Conservation (phyloP, 139 green algal species). For the Coelastrella sp. region DNA sequence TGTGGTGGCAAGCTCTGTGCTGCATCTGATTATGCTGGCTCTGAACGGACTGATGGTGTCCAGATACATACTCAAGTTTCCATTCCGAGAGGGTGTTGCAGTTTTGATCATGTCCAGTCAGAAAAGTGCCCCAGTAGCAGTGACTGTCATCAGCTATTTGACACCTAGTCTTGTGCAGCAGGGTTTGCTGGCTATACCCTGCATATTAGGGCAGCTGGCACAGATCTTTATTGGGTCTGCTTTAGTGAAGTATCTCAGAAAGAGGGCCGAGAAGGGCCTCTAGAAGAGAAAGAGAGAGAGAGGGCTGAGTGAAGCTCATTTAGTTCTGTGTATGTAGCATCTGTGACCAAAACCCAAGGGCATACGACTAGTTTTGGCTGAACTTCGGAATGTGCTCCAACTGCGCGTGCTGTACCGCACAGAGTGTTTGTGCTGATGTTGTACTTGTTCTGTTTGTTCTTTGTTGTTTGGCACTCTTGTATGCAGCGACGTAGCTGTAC, state of each 20-base stretch:
- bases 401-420: no score
- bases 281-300: no score
- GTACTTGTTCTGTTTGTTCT: no score
- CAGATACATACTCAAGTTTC: constrained; percentile 54
- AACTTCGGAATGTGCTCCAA: no score
- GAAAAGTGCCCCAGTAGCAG: constrained; percentile 59
- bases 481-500: no score
- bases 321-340: background rate
- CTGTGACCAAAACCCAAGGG: background rate
- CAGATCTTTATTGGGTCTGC: constrained; percentile 64
- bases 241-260: constrained; percentile 40
- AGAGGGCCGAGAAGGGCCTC: background rate
- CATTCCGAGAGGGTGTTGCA: constrained; percentile 51
- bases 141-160: constrained; percentile 44
- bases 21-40: constrained; percentile 74
- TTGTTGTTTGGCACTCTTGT: no score
- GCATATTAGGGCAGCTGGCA: constrained; percentile 71
- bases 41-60: constrained; percentile 49
- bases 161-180: constrained; percentile 36
- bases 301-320: background rate
- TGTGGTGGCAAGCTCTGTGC: constrained; percentile 58
- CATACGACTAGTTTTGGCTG: background rate
- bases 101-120: constrained; percentile 70
- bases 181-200: constrained; percentile 48
- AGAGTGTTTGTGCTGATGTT: no score